Evolutionary conservation across 148 eudicot genomes (phyloP), one percentile per base, ranked within the genome.

Genomic region (Polygonum maritimum): DNA sequence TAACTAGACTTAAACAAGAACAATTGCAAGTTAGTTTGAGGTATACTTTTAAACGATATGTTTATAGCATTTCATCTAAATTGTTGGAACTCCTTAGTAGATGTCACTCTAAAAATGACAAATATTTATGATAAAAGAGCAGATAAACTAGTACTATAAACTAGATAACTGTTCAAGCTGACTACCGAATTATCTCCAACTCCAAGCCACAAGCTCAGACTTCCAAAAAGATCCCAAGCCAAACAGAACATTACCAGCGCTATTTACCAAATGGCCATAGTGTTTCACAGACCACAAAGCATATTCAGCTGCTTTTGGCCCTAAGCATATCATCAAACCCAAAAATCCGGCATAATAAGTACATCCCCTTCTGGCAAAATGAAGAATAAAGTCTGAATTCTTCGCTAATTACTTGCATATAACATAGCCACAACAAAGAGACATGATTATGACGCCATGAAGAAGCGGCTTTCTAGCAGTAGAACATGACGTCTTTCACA

Each of bases 401-500:
- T 3, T 13, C n/a, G n/a, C 18, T 16, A 49, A 16, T 54, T 54
- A n/a, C 26, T 54, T 54, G 60, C 1, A 19, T 5, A 21, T 44
- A 44, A 44, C 9, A 19, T 54, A 54, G 60, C 26, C 60, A 54
- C n/a, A 54, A 54, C 60, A 54, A n/a, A 54, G 26, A 21, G n/a
- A 16, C 5, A 2, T 13, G 55, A 14, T 49, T 15, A 14, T 16
- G 55, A 49, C 0, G n/a, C 16, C 55, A 49, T 47, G 12, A 47
- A 47, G 49, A 10, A 47, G 49, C 33, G 2, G 33, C 12, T 63
- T 63, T 11, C 71, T 67, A 94, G 45, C 96, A 92, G 80, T 92
- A 95, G 74, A 92, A 95, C 99, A 95, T 95, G 8, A 96, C 91
- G 73, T 84, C 88, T 19, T 85, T 81, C 9, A 95, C 99, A 39